A percentile compares a stretch with the other conserved stretches of the same genome.
Evolutionary conservation across 495 filamentous ascomycete genomes (phyloP).

Genomic region (Penicillium chermesinum): DNA sequence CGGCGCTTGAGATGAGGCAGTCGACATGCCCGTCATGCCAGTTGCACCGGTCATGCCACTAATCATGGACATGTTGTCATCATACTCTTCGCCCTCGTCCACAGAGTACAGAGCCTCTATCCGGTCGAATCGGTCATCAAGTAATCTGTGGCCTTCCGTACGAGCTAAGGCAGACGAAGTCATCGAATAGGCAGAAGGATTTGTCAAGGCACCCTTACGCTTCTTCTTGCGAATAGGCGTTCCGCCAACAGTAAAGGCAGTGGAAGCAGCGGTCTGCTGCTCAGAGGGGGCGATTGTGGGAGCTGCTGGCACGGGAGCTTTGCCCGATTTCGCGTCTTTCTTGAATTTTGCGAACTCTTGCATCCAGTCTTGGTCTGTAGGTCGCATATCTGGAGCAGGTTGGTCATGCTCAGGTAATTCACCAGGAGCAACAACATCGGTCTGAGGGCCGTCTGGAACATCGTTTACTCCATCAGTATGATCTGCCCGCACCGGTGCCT

Average conservation of each 20-base stretch:
- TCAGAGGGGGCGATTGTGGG: conserved; percentile 47
- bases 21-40: conserved; percentile 42
- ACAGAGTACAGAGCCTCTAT: conserved; percentile 79
- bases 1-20: conserved; percentile 43
- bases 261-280: conserved; percentile 59
- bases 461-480: conserved; percentile 22
- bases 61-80: conserved; percentile 49
- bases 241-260: conserved; percentile 63
- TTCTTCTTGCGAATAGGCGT: conserved; percentile 79
- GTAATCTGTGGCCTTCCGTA: conserved; percentile 78
- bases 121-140: conserved; percentile 89
- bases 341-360: conserved; percentile 87
- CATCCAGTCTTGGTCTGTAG: conserved; percentile 71
- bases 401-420: conserved; percentile 44
- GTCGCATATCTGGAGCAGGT: conserved; percentile 37
- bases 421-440: conserved; percentile 16
- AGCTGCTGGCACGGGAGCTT: conserved; percentile 34
- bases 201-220: conserved; percentile 84
- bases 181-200: conserved; percentile 93
- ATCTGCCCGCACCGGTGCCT: conserved; percentile 48
- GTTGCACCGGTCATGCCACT: conserved; percentile 48
- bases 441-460: conserved; percentile 2
- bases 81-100: conserved; percentile 61
- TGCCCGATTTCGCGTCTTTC: conserved; percentile 55
- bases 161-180: conserved; percentile 81